A percentile compares a stretch with the other conserved stretches of the same genome.
These are phyloP conservation scores for Chytriomyces hyalinus DNA, from an alignment of 192 early-diverging fungal species.

Conservation along the genomic window DNA sequence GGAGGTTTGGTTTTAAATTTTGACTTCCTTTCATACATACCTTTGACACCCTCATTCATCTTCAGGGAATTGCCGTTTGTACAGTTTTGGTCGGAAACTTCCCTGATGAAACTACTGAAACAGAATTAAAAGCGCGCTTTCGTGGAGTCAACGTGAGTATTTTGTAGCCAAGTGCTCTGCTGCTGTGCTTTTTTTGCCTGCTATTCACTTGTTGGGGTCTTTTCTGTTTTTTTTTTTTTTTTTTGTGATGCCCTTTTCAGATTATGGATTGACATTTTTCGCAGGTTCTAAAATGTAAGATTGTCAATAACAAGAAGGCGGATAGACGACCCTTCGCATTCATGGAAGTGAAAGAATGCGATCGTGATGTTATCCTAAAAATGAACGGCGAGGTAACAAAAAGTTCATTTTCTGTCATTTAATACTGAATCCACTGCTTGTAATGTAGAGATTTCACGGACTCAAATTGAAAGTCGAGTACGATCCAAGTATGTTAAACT, in stretches of 20 bases:
- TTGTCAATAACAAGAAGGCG: constrained; percentile 28
- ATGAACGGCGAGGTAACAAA: constrained; percentile 26
- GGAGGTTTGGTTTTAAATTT: background rate
- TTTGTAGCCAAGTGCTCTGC: background rate
- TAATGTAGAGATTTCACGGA: constrained; percentile 21
- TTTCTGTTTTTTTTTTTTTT: background rate
- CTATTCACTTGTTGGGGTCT: too few relatives aligned
- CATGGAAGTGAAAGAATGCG: constrained; percentile 25
- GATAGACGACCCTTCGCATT: constrained; percentile 23
- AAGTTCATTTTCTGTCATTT: background rate
- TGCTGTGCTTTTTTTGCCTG: too few relatives aligned
- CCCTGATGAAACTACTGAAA: constrained; percentile 21
- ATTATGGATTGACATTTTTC: too few relatives aligned
- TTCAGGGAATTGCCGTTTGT: background rate
- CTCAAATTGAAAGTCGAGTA: constrained; percentile 29
- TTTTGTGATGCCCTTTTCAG: too few relatives aligned
- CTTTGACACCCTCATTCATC: background rate
- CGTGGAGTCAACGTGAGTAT: constrained; percentile 22
- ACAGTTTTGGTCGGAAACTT: constrained; percentile 31
- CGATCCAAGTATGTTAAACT: constrained; percentile 15
- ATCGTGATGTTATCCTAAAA: constrained; percentile 17
- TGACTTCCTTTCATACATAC: background rate
- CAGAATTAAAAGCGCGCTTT: constrained; percentile 11
- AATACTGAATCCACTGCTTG: background rate
- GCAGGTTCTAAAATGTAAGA: constrained; percentile 25